Percentiles rank a stretch among this genome's conserved stretches.
These are phyloP conservation scores for Cronartium quercuum DNA, from an alignment of 1,284 basidiomycete genomes.

Conservation along the genomic window DNA sequence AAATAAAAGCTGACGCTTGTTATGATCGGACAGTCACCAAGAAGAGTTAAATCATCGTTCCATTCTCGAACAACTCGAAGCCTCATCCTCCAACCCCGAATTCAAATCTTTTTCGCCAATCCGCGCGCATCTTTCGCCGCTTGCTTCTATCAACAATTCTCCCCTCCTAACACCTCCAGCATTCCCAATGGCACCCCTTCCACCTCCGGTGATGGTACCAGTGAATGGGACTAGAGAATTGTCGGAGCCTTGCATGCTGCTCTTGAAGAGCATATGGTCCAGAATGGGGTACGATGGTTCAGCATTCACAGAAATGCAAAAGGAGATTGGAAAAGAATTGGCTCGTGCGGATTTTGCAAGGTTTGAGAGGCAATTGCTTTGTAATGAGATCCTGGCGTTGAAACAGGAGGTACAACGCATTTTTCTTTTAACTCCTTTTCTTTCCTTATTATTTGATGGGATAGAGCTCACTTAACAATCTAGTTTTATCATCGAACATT, in stretches of 20 bases:
- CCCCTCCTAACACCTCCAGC: not conserved
- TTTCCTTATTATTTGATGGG: not conserved
- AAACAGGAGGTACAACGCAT: slow-evolving; percentile 13
- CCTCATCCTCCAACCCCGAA: not conserved
- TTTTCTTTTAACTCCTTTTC: not conserved
- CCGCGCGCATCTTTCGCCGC: not conserved
- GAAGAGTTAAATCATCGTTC: slow-evolving; percentile 1
- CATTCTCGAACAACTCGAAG: not conserved
- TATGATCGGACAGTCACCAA: not conserved
- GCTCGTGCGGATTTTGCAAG: slow-evolving; percentile 28
- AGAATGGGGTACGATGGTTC: slow-evolving; percentile 21
- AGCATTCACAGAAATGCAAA: slow-evolving; percentile 36
- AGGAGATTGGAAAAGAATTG: slow-evolving; percentile 33
- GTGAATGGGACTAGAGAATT: slow-evolving; percentile 25
- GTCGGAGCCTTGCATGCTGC: not conserved
- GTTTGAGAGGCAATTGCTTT: slow-evolving; percentile 34
- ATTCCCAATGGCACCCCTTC: not conserved
- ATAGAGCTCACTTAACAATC: no score
- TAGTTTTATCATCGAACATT: no score
- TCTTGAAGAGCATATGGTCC: slow-evolving; percentile 21
- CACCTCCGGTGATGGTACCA: slow-evolving; percentile 22
- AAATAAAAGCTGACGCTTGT: not conserved
- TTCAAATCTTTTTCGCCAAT: not conserved
- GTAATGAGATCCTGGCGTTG: slow-evolving; percentile 33
- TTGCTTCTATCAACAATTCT: not conserved